A percentile compares a stretch with the other conserved stretches of the same genome.
Evolutionary conservation across 345 rosid species (phyloP).

Genomic region (Gossypium anomalum): DNA sequence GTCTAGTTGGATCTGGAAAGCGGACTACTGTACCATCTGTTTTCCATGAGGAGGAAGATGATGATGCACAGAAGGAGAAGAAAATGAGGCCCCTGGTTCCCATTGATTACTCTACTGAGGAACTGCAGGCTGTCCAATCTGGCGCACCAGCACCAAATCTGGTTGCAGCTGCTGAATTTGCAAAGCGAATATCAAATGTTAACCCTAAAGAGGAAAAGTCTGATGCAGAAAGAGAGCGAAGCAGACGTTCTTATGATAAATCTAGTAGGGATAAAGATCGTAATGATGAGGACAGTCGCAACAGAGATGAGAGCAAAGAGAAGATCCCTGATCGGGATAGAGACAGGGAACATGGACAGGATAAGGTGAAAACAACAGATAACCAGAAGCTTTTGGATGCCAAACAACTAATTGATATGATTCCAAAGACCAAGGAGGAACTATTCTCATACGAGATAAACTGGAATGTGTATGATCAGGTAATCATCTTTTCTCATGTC

Average conservation of each 20-base stretch:
- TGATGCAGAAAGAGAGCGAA: conserved; percentile 73
- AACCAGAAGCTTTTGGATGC: conserved; percentile 89
- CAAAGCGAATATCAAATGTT: conserved; percentile 71
- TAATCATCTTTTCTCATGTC: conserved; percentile 25
- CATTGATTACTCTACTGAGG: conserved; percentile 92
- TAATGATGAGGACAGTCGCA: conserved; percentile 41
- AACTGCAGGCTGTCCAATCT: conserved; percentile 68
- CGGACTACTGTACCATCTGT: conserved; percentile 88
- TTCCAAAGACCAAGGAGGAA: conserved; percentile 96
- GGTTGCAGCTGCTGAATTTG: conserved; percentile 93
- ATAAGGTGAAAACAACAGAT: conserved; percentile 60
- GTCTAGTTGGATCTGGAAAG: conserved; percentile 92
- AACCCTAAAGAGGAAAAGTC: conserved; percentile 65
- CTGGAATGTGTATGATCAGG: conserved; percentile 89
- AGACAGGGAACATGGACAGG: conserved; percentile 59
- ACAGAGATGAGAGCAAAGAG: conserved; percentile 49
- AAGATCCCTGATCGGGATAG: conserved; percentile 44
- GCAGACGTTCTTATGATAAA: conserved; percentile 68
- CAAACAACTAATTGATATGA: conserved; percentile 94
- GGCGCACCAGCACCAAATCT: conserved; percentile 69
- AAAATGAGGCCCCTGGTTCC: conserved; percentile 98
- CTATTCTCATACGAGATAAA: conserved; percentile 84
- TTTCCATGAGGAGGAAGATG: conserved; percentile 92
- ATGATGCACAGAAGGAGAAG: conserved; percentile 75
- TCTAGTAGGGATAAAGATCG: conserved; percentile 63